Evolutionary conservation across 1,284 basidiomycete genomes (phyloP), one percentile per base, ranked within the genome.

Genomic region (Marasmius tenuissimus): DNA sequence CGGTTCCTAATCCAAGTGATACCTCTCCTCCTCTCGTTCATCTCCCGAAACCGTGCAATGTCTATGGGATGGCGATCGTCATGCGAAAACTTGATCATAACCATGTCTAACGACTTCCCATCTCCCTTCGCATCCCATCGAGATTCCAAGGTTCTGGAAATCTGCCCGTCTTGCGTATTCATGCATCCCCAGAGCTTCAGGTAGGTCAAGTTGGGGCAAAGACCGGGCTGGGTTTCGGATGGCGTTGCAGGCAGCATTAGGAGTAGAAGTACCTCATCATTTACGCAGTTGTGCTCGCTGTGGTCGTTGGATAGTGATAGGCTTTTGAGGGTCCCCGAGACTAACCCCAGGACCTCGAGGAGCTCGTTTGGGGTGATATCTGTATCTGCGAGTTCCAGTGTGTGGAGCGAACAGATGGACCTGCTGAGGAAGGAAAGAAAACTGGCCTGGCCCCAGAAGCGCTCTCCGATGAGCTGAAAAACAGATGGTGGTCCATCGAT

Each of bases 101-200:
- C 65, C 22, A 66, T 62, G 35, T 49, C 63, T 20, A 68, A 56
- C 49, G 18, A 33, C 39, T 52, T 62, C 6, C 33, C 33, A 1
- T 52, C 60, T 2, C 45, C 61, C 20, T 39, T n/a, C n/a, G 20
- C 14, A 20, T 58, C 58, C 70, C 70, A 73, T 37, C 72, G 61
- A n/a, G 71, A 73, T 60, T 71, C 62, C 4, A 75, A 52, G 70
- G 74, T 73, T 60, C 72, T 69, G 3, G 71, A 69, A 11, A 73
- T 59, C 3, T 68, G 58, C 1, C 72, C 73, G 57, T 73, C 73
- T 6, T 67, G 61, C 0, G 70, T 67, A 0, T 58, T 59, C 1
- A 70, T 65, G 51, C 70, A 72, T 34, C 70, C 69, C 70, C 68
- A 73, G 9, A 73, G 59, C 48, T 68, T 68, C 37, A 73, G 55